phyloP scores from a whole-genome alignment of 352 stramenopile species.

The Globisporangium yorkense region DNA sequence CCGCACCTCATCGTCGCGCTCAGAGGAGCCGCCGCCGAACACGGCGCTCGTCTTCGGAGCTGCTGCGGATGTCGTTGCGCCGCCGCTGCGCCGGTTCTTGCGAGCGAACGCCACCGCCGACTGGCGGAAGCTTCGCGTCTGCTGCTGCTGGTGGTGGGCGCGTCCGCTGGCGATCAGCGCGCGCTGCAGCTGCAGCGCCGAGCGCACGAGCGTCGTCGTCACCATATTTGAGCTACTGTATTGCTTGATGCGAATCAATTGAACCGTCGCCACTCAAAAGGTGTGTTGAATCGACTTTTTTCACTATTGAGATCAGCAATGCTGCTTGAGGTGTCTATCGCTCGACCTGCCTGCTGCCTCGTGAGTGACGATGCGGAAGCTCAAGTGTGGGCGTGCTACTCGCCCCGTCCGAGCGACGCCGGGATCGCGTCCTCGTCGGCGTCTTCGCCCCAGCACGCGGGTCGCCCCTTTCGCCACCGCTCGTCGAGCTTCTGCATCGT shows the following conservation, averaged over 20 bases:
- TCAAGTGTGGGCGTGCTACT: neutral
- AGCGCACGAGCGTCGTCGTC: neutral
- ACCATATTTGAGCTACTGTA: neutral
- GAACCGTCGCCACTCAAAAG: slow-evolving; percentile 2
- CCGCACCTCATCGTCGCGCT: neutral
- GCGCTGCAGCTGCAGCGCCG: neutral
- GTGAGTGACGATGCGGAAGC: neutral
- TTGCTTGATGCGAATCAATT: neutral
- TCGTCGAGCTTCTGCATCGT: slow-evolving; percentile 91
- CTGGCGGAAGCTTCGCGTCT: slow-evolving; percentile 2
- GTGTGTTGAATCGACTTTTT: neutral
- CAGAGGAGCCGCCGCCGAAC: neutral
- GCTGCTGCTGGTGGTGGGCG: neutral
- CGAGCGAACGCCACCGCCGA: neutral
- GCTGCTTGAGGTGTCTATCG: no score
- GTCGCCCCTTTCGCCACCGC: slow-evolving; percentile 90
- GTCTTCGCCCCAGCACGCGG: slow-evolving; percentile 80
- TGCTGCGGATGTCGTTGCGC: neutral
- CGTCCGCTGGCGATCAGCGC: neutral
- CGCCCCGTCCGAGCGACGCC: slow-evolving; percentile 18
- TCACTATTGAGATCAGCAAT: neutral
- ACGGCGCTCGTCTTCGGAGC: neutral
- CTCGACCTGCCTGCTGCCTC: no score
- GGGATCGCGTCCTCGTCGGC: slow-evolving; percentile 23
- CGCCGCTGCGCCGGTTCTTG: neutral